Evolutionary conservation across 805 yeast genomes (phyloP), one percentile per base, ranked within the genome.

Genomic region (Metschnikowia noctiluminum): DNA sequence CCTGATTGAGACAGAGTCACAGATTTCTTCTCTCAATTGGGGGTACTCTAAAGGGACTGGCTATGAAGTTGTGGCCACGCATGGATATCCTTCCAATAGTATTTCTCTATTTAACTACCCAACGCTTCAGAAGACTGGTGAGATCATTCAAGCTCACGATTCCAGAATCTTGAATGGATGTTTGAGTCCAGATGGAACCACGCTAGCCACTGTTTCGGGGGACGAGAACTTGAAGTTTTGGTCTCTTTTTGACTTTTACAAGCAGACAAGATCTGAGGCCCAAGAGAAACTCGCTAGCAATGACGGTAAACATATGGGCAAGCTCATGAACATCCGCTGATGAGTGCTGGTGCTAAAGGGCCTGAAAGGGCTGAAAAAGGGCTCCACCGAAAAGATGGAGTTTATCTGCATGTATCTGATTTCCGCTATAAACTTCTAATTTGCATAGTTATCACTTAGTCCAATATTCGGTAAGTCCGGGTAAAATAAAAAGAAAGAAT

Each of bases 181-280:
- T 41, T 64, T 94, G 45, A 87, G 96, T 26, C 97, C 97, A 3
- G 97, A 94, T 68, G 88, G 87, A 13, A 80, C 88, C 45, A 88
- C 95, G 0, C 70, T 94, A 47, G 98, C 96, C 0, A 94, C 99
- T 0, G 90, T 91, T 40, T 95, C 97, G 2, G 95, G 96, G 11
- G 98, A 94, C 67, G 99, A 94, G 65, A 92, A 90, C 68, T 77
- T 94, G 62, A 92, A 94, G 69, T 94, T 94, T 69, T 94, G 96
- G 91, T 85, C 88, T 56, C 76, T 94, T 21, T 92, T 90, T 66
- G 97, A 92, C 60, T 51, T 65, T 51, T 60, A 61, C 54, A 69
- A 66, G 54, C 49, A 59, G 12, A 51, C 57, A 28, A 55, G 60
- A 35, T 52, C 61, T 34, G 66, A 56, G 5, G 52, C 48, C 12